A percentile compares a stretch with the other conserved stretches of the same genome.
Evolutionary conservation across 352 stramenopile genomes (phyloP).

Genomic region (Globisporangium heterothallicum): DNA sequence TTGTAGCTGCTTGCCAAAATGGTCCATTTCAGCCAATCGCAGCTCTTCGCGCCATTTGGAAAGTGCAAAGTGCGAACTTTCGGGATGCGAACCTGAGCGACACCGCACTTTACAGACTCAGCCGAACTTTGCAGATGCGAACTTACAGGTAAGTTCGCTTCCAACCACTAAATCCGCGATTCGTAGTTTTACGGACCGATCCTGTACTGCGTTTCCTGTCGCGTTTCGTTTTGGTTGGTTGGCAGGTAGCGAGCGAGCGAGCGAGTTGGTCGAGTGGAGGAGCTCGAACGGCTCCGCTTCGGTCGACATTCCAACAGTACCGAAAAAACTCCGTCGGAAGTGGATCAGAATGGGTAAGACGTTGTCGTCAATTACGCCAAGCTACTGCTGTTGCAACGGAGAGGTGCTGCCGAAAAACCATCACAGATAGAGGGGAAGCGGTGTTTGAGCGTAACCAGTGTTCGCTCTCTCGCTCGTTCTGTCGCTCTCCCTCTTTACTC

Average conservation of each 20-base stretch:
- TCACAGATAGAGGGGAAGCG: not conserved
- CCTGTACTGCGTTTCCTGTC: slow-evolving; percentile 5
- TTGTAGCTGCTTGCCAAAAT: too few species aligned
- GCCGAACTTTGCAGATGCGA: not conserved
- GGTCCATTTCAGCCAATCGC: slow-evolving; percentile 25
- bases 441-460: not conserved
- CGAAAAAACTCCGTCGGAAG: slow-evolving; percentile 79
- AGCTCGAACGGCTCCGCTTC: not conserved
- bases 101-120: slow-evolving; percentile 3
- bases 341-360: slow-evolving; percentile 77
- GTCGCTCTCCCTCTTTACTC: not conserved
- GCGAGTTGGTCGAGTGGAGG: slow-evolving; percentile 27
- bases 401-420: slow-evolving; percentile 25
- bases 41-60: slow-evolving; percentile 19
- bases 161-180: slow-evolving; percentile 4
- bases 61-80: slow-evolving; percentile 3
- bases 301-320: slow-evolving; percentile 30
- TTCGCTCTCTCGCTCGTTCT: not conserved
- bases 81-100: too few species aligned
- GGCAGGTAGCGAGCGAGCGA: slow-evolving; percentile 35
- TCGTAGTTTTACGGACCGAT: not conserved
- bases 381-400: slow-evolving; percentile 29
- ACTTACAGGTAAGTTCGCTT: slow-evolving; percentile 10
- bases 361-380: slow-evolving; percentile 17
- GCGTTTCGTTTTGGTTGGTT: slow-evolving; percentile 21